Percentiles rank a stretch among this genome's conserved stretches.
phyloP scores from a whole-genome alignment of 2,329 filamentous ascomycete species.

The Stagonosporopsis tanaceti region DNA sequence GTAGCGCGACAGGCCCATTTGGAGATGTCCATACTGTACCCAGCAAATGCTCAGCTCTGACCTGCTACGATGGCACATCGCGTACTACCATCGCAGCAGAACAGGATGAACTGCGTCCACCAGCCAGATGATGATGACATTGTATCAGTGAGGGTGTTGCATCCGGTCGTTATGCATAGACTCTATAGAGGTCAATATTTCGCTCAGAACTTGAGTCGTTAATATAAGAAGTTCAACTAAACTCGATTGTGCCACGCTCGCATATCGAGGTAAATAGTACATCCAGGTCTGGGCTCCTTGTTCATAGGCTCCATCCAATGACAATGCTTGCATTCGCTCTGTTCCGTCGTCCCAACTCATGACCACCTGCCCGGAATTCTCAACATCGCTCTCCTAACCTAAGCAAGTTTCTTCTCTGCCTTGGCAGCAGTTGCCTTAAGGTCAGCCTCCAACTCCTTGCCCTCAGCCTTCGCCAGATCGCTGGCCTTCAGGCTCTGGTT shows the following conservation, averaged over 20 bases:
- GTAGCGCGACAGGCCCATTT: not conserved
- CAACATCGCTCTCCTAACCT: conserved; percentile 19
- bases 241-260: conserved; percentile 11
- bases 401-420: conserved; percentile 33
- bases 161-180: not conserved
- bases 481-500: conserved; percentile 66
- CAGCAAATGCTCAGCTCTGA: not conserved
- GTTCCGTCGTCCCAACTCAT: not conserved
- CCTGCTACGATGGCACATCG: not conserved
- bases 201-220: not conserved
- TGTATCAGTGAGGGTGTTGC: not conserved
- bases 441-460: conserved; percentile 42
- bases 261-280: conserved; percentile 16
- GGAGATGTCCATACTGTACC: not conserved
- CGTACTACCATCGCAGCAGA: not conserved
- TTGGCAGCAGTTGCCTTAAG: conserved; percentile 43
- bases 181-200: not conserved
- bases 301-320: not conserved
- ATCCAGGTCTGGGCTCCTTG: not conserved
- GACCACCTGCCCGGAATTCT: not conserved
- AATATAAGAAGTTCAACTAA: not conserved
- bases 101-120: too few relatives aligned
- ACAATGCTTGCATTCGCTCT: not conserved
- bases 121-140: not conserved
- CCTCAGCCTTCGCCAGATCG: conserved; percentile 50